A percentile compares a stretch with the other conserved stretches of the same genome.
phyloP scores from a whole-genome alignment of 176 grass and related monocot genomes.

The Rhipidocladum racemiflorum region DNA sequence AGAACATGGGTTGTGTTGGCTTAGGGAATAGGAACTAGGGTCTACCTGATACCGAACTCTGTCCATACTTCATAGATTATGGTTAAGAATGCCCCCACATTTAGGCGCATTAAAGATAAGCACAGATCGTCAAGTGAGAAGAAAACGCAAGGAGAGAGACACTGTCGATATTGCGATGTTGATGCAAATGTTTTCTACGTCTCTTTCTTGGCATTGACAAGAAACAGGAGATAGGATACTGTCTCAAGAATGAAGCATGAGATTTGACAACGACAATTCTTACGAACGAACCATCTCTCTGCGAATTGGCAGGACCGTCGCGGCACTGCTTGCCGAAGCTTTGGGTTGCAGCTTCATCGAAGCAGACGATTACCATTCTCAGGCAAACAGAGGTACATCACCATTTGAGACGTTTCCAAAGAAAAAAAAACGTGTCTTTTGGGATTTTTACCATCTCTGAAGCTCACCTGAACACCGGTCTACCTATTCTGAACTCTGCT shows the following conservation, averaged over 20 bases:
- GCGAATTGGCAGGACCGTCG: constrained; percentile 51
- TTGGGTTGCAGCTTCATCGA: constrained; percentile 73
- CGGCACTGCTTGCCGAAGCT: constrained; percentile 57
- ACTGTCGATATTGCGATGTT: background rate
- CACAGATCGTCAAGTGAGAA: background rate
- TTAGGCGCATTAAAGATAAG: background rate
- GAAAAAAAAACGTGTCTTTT: background rate
- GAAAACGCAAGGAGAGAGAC: background rate
- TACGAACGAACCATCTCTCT: background rate
- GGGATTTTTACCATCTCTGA: background rate
- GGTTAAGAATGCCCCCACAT: background rate
- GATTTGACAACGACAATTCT: background rate
- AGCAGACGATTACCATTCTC: constrained; percentile 82
- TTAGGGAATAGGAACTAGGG: background rate
- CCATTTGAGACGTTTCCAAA: background rate
- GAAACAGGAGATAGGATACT: background rate
- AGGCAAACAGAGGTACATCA: constrained; percentile 73
- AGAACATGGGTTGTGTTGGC: background rate
- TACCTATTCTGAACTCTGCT: background rate
- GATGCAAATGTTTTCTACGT: background rate
- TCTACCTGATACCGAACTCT: background rate
- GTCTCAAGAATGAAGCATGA: too few relatives aligned
- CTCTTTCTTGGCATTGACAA: background rate
- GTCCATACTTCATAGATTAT: background rate
- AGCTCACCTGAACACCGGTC: background rate